A percentile compares a stretch with the other conserved stretches of the same genome.
These are phyloP conservation scores for Ceratobasidium sp. DNA, from an alignment of 1,284 basidiomycete species.

Conservation along the genomic window DNA sequence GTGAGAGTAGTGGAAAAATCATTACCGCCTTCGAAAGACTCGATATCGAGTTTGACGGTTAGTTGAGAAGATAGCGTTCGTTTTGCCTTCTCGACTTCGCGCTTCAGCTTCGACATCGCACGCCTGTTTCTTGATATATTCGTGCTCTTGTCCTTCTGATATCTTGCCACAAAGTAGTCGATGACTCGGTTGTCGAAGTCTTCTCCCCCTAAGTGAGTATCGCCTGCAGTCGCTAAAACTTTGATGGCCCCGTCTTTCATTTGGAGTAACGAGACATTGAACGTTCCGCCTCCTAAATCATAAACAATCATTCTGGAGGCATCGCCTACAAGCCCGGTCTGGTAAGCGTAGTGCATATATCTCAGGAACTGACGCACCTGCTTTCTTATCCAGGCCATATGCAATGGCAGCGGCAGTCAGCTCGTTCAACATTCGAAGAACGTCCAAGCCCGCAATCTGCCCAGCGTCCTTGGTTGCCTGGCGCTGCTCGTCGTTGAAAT, in stretches of 20 bases:
- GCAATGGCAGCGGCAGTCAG: conserved; percentile 70
- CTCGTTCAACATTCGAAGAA: conserved; percentile 73
- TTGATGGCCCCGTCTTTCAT: conserved; percentile 62
- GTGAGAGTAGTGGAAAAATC: conserved; percentile 67
- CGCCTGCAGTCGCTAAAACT: conserved; percentile 32
- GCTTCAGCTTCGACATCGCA: conserved; percentile 66
- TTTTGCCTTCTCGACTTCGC: conserved; percentile 66
- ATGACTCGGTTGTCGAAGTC: conserved; percentile 71
- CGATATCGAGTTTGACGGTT: conserved; percentile 69
- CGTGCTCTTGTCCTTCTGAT: conserved; percentile 64
- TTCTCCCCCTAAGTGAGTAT: conserved; percentile 67
- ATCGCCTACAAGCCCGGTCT: conserved; percentile 58
- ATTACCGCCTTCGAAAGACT: conserved; percentile 69
- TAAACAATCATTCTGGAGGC: conserved; percentile 70
- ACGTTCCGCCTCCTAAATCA: conserved; percentile 68
- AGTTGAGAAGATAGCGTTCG: conserved; percentile 68
- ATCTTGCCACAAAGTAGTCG: conserved; percentile 64
- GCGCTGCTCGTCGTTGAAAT: conserved; percentile 73
- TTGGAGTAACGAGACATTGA: conserved; percentile 69
- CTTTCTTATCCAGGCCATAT: conserved; percentile 64
- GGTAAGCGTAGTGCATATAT: too few relatives aligned
- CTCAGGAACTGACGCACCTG: too few relatives aligned
- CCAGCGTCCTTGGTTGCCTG: conserved; percentile 70
- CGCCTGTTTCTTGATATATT: conserved; percentile 66
- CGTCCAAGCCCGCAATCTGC: conserved; percentile 69